Conservation (phyloP, 805 yeast species). For the Lipomyces oligophaga region DNA sequence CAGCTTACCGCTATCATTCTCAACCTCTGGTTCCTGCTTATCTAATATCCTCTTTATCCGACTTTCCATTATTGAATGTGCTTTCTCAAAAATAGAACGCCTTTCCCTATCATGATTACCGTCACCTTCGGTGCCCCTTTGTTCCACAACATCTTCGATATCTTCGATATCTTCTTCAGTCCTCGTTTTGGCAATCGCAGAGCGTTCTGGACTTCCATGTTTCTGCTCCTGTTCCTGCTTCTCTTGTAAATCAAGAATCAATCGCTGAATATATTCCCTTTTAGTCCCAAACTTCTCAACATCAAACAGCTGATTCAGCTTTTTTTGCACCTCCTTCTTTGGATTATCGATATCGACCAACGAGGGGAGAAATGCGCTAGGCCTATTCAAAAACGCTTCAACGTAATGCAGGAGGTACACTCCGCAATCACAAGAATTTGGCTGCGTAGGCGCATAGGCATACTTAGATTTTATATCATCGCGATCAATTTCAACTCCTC, state of each 20-base stretch:
- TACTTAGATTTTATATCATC: conserved; percentile 47
- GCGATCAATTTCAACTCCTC: conserved; percentile 46
- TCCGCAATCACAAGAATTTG: conserved; percentile 92
- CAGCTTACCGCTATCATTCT: too few relatives aligned
- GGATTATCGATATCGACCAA: conserved; percentile 19
- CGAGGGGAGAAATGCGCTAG: conserved; percentile 31
- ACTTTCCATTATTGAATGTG: too few relatives aligned
- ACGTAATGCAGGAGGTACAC: conserved; percentile 76
- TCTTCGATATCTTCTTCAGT: conserved; percentile 1
- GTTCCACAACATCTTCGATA: too few relatives aligned
- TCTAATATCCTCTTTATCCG: too few relatives aligned
- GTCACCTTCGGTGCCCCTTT: too few relatives aligned
- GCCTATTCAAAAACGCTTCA: conserved; percentile 34
- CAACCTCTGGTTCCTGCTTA: too few relatives aligned
- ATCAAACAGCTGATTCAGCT: conserved; percentile 17
- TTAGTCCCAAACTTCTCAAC: conserved; percentile 12
- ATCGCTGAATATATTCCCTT: conserved; percentile 18
- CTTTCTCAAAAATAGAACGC: too few relatives aligned
- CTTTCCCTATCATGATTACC: too few relatives aligned
- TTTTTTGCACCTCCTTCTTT: conserved; percentile 12
- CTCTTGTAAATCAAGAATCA: conserved; percentile 11
- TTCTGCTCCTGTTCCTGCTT: conserved; percentile 1
- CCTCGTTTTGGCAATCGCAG: too few relatives aligned
- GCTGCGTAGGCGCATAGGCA: conserved; percentile 73
- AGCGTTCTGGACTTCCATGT: background rate